phyloP scores from a whole-genome alignment of 2,329 filamentous ascomycete genomes.

The Pseudogymnoascus sp. region DNA sequence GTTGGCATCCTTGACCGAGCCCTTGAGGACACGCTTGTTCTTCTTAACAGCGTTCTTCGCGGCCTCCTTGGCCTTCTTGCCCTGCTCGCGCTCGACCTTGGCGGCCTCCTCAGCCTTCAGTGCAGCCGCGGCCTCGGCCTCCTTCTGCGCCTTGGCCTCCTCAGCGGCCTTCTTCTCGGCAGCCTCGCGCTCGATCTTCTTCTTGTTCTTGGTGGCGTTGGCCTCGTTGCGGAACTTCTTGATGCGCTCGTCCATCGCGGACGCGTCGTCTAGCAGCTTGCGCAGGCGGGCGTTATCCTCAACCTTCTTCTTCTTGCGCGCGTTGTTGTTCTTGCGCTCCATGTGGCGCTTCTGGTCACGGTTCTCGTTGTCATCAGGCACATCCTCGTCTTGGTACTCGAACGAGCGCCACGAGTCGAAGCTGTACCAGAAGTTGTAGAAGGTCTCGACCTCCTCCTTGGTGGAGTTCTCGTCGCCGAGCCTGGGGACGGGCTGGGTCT shows the following conservation, averaged over 20 bases:
- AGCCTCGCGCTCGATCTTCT: conserved; percentile 80
- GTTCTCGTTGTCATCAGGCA: conserved; percentile 97
- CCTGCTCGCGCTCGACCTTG: conserved; percentile 72
- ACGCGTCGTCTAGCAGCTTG: conserved; percentile 78
- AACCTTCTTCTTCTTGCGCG: conserved; percentile 98
- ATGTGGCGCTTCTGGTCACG: conserved; percentile 98
- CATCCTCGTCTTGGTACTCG: conserved; percentile 97
- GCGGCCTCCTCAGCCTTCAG: conserved; percentile 81
- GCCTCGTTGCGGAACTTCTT: conserved; percentile 93
- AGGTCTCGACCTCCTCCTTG: conserved; percentile 83
- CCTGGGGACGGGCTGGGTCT: conserved; percentile 75
- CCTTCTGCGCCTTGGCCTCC: conserved; percentile 75
- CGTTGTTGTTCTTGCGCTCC: conserved; percentile 96
- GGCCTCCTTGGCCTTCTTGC: conserved; percentile 96
- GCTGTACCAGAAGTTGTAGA: conserved; percentile 99
- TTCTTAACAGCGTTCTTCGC: conserved; percentile 99
- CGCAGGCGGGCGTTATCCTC: conserved; percentile 90
- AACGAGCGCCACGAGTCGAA: conserved; percentile 97
- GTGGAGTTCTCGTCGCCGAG: conserved; percentile 78
- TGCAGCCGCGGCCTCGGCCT: conserved; percentile 68
- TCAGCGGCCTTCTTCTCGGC: conserved; percentile 81
- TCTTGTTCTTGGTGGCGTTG: conserved; percentile 93
- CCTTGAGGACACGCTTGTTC: conserved; percentile 97
- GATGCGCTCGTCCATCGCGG: conserved; percentile 84
- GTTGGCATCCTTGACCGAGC: conserved; percentile 92